Percentiles rank a stretch among this genome's conserved stretches.
phyloP scores from a whole-genome alignment of 208 protist genomes.

The Baffinella frigidus region DNA sequence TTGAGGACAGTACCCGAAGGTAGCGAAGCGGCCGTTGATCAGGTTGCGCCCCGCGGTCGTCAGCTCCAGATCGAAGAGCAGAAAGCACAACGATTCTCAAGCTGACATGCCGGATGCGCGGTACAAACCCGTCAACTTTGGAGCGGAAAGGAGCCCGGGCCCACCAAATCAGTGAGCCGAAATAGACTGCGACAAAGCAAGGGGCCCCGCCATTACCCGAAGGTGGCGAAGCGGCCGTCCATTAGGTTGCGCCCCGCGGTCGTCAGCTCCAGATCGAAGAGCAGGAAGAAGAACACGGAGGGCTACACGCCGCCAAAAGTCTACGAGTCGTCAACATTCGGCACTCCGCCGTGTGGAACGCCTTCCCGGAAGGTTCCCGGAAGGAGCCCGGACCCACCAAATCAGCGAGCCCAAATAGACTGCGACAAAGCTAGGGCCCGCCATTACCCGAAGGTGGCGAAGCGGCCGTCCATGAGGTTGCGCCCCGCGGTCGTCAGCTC shows the following conservation, averaged over 20 bases:
- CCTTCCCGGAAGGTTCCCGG: background rate
- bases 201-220: slow-evolving; percentile 47
- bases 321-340: background rate
- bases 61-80: background rate
- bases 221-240: slow-evolving; percentile 54
- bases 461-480: slow-evolving; percentile 60
- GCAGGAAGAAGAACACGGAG: slow-evolving; percentile 50
- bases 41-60: background rate
- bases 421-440: background rate
- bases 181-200: too few species aligned
- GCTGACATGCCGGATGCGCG: too few species aligned
- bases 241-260: slow-evolving; percentile 49
- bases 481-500: slow-evolving; percentile 47
- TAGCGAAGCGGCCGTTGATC: slow-evolving; percentile 29
- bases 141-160: too few species aligned
- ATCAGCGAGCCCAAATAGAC: too few species aligned
- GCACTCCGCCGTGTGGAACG: background rate
- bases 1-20: slow-evolving; percentile 61
- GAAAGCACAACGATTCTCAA: too few species aligned
- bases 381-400: too few species aligned
- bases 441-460: slow-evolving; percentile 29
- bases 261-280: slow-evolving; percentile 60
- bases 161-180: too few species aligned
- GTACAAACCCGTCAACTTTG: too few species aligned
- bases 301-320: too few species aligned